These are phyloP conservation scores for Ophiocordyceps sinensis DNA, from an alignment of 2,329 filamentous ascomycete species.

Conservation along the genomic window DNA sequence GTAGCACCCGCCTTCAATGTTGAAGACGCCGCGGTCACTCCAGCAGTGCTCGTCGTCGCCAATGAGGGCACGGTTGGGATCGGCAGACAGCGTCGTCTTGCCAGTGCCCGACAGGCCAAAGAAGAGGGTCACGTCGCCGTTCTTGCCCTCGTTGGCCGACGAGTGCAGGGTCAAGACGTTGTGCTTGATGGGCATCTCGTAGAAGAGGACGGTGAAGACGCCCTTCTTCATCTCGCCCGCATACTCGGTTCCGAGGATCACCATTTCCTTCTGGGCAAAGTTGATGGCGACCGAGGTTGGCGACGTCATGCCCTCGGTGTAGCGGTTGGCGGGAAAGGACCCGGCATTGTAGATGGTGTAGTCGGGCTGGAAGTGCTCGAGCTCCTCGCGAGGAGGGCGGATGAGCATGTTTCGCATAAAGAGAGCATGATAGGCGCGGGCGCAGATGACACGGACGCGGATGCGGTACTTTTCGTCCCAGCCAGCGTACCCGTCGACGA, in stretches of 20 bases:
- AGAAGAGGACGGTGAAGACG: conserved; percentile 97
- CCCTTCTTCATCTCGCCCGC: conserved; percentile 80
- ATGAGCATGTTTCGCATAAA: conserved; percentile 99
- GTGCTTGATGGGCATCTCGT: conserved; percentile 99
- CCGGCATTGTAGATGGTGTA: conserved; percentile 99
- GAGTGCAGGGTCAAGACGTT: conserved; percentile 97
- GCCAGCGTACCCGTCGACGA: conserved; percentile 91
- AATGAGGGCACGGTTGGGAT: conserved; percentile 90
- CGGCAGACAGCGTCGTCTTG: conserved; percentile 95
- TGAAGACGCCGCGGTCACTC: conserved; percentile 94
- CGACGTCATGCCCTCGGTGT: conserved; percentile 96
- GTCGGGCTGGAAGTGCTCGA: conserved; percentile 95
- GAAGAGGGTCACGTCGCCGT: conserved; percentile 96
- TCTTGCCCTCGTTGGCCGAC: conserved; percentile 89
- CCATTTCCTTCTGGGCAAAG: conserved; percentile 99
- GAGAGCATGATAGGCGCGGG: conserved; percentile 95
- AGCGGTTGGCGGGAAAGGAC: conserved; percentile 96
- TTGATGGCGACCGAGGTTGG: conserved; percentile 97
- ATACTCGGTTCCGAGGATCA: conserved; percentile 97
- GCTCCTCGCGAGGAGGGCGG: conserved; percentile 76
- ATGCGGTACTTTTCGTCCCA: conserved; percentile 99
- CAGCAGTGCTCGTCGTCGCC: conserved; percentile 99
- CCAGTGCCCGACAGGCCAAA: conserved; percentile 97
- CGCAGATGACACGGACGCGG: conserved; percentile 93
- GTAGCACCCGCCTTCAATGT: conserved; percentile 99